These are phyloP conservation scores for Eucalyptus dawsonii DNA, from an alignment of 345 rosid species.

Conservation along the genomic window DNA sequence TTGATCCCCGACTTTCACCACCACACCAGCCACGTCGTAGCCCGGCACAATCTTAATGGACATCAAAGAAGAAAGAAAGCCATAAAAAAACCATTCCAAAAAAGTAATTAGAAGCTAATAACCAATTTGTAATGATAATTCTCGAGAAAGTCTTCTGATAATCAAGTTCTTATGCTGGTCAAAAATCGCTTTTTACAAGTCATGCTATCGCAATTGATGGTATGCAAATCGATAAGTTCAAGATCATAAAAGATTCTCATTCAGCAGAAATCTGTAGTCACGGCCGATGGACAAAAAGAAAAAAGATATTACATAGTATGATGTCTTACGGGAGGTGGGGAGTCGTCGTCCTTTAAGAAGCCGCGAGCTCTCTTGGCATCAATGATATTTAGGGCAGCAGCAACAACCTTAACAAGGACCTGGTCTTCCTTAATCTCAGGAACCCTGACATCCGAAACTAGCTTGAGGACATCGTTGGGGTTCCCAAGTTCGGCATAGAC, in stretches of 20 bases:
- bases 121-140: not conserved
- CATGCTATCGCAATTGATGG: not conserved
- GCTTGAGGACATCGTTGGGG: constrained; percentile 43
- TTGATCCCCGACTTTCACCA: constrained; percentile 51
- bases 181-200: not conserved
- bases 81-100: not conserved
- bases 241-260: not conserved
- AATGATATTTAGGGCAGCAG: constrained; percentile 82
- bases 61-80: not conserved
- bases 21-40: constrained; percentile 73
- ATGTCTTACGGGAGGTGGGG: constrained; percentile 52
- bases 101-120: not conserved
- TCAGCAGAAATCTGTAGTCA: not conserved
- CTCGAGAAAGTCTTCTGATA: not conserved
- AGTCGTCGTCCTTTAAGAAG: constrained; percentile 67
- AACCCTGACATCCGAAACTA: constrained; percentile 43
- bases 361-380: constrained; percentile 72
- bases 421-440: constrained; percentile 67
- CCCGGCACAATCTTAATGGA: not conserved
- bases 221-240: not conserved
- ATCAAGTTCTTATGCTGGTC: not conserved
- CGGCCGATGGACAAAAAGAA: not conserved
- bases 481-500: constrained; percentile 58
- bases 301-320: not conserved
- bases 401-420: constrained; percentile 68